These are phyloP conservation scores for Aegilops sharonensis DNA, from an alignment of 176 grass and related monocot genomes.

Conservation along the genomic window DNA sequence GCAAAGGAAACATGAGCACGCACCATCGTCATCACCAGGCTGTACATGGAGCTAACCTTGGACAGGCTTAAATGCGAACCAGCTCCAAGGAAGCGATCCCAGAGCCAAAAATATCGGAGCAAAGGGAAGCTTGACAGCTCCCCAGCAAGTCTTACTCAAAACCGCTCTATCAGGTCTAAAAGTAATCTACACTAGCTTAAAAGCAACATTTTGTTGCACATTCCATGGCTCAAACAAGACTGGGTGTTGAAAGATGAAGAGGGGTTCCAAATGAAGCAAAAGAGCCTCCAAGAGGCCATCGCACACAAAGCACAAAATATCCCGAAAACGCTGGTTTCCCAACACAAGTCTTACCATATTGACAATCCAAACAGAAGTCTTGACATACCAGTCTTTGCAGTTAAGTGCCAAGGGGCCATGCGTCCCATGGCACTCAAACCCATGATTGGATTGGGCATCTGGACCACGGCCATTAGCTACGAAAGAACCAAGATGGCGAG, in stretches of 20 bases:
- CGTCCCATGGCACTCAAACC: slow-evolving; percentile 13
- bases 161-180: not conserved
- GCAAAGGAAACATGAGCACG: slow-evolving; percentile 25
- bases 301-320: not conserved
- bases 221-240: not conserved
- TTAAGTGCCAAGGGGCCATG: slow-evolving; percentile 17
- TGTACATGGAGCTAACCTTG: slow-evolving; percentile 44
- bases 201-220: slow-evolving; percentile 1
- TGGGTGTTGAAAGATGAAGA: not conserved
- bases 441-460: slow-evolving; percentile 20
- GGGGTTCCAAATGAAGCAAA: slow-evolving; percentile 16
- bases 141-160: slow-evolving; percentile 15
- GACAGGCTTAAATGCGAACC: slow-evolving; percentile 55
- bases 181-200: not conserved
- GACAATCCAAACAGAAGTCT: not conserved
- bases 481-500: not conserved
- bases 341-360: slow-evolving; percentile 19
- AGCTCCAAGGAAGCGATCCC: slow-evolving; percentile 36
- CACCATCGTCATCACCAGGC: slow-evolving; percentile 37
- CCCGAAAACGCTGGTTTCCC: not conserved
- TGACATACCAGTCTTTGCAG: slow-evolving; percentile 5
- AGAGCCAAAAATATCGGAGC: slow-evolving; percentile 30
- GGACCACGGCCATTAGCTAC: slow-evolving; percentile 11
- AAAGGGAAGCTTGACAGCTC: slow-evolving; percentile 16
- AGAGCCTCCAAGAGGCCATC: slow-evolving; percentile 2